Conservation (phyloP, 1,284 basidiomycete species). For the Rhodotorula sp. region DNA sequence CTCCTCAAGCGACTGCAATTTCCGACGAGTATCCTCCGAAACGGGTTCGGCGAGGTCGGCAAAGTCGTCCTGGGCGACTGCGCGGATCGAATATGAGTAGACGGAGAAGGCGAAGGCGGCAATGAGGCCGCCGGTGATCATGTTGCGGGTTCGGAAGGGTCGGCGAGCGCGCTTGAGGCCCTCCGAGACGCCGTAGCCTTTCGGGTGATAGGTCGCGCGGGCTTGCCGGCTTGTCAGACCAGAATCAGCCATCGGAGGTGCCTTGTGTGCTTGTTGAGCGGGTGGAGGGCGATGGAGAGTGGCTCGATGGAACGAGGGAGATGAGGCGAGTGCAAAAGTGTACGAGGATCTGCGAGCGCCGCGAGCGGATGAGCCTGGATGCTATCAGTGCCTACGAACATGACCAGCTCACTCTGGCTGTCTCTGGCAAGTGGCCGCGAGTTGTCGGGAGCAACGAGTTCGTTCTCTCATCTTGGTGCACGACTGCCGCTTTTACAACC, state of each 20-base stretch:
- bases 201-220: slow-evolving; percentile 33
- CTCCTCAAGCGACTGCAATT: slow-evolving; percentile 33
- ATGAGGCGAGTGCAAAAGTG: not conserved
- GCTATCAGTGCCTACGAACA: too few relatives aligned
- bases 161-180: slow-evolving; percentile 81
- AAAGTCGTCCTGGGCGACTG: slow-evolving; percentile 90
- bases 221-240: not conserved
- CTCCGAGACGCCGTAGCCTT: slow-evolving; percentile 62
- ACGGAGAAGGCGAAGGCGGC: slow-evolving; percentile 76
- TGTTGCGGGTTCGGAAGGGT: slow-evolving; percentile 76
- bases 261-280: not conserved
- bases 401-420: too few relatives aligned
- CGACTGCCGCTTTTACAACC: not conserved
- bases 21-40: slow-evolving; percentile 14
- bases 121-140: slow-evolving; percentile 70
- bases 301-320: not conserved
- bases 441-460: not conserved
- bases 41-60: slow-evolving; percentile 40
- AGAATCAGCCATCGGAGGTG: not conserved
- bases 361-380: not conserved
- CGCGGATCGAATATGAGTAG: slow-evolving; percentile 88
- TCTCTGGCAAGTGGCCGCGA: not conserved
- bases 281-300: too few relatives aligned
- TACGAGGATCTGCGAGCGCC: not conserved
- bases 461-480: not conserved